Evolutionary conservation across 495 filamentous ascomycete genomes (phyloP), one percentile per base, ranked within the genome.

Genomic region (Penicillium salamii): DNA sequence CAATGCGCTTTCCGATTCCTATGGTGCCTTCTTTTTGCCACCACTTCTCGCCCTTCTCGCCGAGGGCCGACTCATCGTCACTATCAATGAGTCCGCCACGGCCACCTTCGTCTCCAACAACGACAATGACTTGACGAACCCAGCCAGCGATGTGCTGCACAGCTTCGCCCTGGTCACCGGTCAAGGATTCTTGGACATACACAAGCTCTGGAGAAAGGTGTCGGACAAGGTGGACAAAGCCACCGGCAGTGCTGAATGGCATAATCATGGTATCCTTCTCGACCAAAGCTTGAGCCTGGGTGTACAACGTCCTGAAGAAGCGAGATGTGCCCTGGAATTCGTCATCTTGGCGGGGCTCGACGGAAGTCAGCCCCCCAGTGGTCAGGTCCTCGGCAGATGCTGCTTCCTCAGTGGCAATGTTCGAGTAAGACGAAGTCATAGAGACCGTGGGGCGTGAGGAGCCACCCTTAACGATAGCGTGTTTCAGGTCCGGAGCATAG

Each of bases 21-120:
- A 92, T 91, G 28, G 84, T 80, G 23, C 87, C 85, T 58, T 87
- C 82, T 41, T 79, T 77, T 58, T 92, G 82, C 88, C 89, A 97
- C 91, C 91, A 97, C 41, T 76, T 77, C 42, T 81, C 79, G 21
- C 63, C 59, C 45, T 79, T 77, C 23, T 81, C 78, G 23, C 76
- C 75, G 43, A 82, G 78, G 1, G 75, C 65, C 1, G 69, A 74
- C 63, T 96, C 91, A 26, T 91, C 91, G 49, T 95, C 90, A 50
- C 89, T 95, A 63, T 97, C 91, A 1, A 90, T 88, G 31, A 97
- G 76, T 1, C 89, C 91, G 19, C 90, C 90, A 24, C 88, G 83
- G 14, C 88, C 90, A 51, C 85, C 85, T 50, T 90, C 89, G 44
- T 87, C 87, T 6, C 90, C 91, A 17, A 95, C 88, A 2, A 96